These are phyloP conservation scores for Sedum album DNA, from an alignment of 164 flowering plant species.

Conservation along the genomic window DNA sequence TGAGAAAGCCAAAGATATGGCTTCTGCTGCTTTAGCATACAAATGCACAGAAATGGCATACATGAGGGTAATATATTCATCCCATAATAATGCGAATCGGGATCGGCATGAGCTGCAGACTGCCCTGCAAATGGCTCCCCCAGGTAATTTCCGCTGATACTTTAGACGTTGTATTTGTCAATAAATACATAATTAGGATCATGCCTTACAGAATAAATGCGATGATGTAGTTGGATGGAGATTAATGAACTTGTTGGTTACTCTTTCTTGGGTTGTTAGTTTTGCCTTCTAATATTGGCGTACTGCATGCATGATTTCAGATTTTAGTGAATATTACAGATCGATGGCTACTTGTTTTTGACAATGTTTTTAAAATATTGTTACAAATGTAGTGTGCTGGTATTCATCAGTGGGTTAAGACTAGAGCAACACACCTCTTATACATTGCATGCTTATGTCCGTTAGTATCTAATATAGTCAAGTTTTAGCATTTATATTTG, in stretches of 20 bases:
- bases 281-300: neutral
- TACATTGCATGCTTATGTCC: neutral
- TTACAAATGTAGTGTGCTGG: neutral
- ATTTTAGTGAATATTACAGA: neutral
- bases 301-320: neutral
- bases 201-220: neutral
- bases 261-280: neutral
- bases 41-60: conserved; percentile 12
- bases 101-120: conserved; percentile 9
- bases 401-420: neutral
- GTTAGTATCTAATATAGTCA: neutral
- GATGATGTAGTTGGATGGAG: neutral
- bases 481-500: neutral
- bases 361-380: too few relatives aligned
- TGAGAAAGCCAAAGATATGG: conserved; percentile 9
- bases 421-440: neutral
- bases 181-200: neutral
- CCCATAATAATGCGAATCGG: conserved; percentile 5
- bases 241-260: neutral
- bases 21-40: conserved; percentile 12
- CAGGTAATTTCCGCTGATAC: neutral
- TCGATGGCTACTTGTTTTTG: neutral
- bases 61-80: conserved; percentile 8
- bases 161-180: neutral
- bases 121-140: conserved; percentile 7